Evolutionary conservation across 2,329 filamentous ascomycete genomes (phyloP).

Genomic region (Cryphonectria parasitica): DNA sequence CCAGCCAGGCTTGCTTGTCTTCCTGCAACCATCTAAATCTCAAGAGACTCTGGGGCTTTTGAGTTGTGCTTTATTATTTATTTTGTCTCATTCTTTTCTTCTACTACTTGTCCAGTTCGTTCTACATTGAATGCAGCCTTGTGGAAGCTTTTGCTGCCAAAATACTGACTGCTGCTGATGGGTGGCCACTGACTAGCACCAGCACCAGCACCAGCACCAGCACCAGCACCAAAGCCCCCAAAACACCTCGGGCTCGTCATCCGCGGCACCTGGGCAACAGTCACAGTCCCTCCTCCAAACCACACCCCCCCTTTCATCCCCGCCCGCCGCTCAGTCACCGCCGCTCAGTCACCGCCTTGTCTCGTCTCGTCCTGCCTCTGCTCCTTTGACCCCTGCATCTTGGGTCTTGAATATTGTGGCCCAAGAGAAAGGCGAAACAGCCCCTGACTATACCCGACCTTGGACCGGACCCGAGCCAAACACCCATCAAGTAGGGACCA

Average conservation of each 20-base stretch:
- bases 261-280: neutral
- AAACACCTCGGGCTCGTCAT: neutral
- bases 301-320: neutral
- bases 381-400: neutral
- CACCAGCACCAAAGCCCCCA: neutral
- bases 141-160: neutral
- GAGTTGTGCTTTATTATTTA: neutral
- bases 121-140: neutral
- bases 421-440: constrained; percentile 20
- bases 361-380: constrained; percentile 3
- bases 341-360: constrained; percentile 1
- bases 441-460: constrained; percentile 18
- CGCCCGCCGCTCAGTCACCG: neutral
- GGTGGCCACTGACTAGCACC: neutral
- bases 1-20: neutral
- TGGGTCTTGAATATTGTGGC: constrained; percentile 9
- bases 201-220: neutral
- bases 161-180: neutral
- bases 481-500: constrained; percentile 4
- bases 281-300: neutral
- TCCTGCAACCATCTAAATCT: neutral
- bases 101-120: neutral
- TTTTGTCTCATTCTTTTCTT: neutral
- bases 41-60: neutral
- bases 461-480: constrained; percentile 8